phyloP scores from a whole-genome alignment of 768 basidiomycete species.

The Inosperma sp. region DNA sequence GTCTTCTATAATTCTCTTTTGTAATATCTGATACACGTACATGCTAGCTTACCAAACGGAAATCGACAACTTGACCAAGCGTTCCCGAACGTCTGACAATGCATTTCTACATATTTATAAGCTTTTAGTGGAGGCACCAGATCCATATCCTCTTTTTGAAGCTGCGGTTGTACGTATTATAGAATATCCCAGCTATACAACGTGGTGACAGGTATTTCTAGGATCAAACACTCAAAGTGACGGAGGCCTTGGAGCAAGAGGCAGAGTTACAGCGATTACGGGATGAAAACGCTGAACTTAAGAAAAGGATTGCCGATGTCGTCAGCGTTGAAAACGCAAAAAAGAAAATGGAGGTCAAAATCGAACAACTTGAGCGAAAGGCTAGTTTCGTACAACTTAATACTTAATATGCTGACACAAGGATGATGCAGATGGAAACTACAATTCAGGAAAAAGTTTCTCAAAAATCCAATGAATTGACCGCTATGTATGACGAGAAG shows the following conservation, averaged over 20 bases:
- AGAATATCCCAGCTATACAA: not conserved
- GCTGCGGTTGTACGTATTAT: constrained; percentile 67
- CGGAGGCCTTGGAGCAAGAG: constrained; percentile 76
- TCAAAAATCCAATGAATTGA: constrained; percentile 94
- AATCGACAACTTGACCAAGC: constrained; percentile 91
- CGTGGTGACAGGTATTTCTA: constrained; percentile 25
- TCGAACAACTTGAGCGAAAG: constrained; percentile 80
- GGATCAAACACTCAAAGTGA: constrained; percentile 91
- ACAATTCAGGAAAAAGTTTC: constrained; percentile 83
- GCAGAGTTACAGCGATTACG: constrained; percentile 65
- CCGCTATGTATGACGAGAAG: constrained; percentile 95
- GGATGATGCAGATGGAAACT: constrained; percentile 86
- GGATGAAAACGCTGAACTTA: constrained; percentile 80
- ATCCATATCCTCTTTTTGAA: constrained; percentile 95
- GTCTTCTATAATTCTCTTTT: not conserved
- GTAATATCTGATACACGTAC: not conserved
- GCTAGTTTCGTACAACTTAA: constrained; percentile 34
- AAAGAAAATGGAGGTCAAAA: constrained; percentile 69
- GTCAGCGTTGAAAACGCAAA: constrained; percentile 60
- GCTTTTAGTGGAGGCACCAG: constrained; percentile 92
- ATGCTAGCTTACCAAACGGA: constrained; percentile 86
- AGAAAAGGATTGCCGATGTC: constrained; percentile 62
- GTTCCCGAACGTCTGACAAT: constrained; percentile 89
- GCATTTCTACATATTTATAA: constrained; percentile 98
- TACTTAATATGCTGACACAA: constrained; percentile 7